These are phyloP conservation scores for Pseudozyma tsukubaensis DNA, from an alignment of 1,284 basidiomycete species.

Conservation along the genomic window DNA sequence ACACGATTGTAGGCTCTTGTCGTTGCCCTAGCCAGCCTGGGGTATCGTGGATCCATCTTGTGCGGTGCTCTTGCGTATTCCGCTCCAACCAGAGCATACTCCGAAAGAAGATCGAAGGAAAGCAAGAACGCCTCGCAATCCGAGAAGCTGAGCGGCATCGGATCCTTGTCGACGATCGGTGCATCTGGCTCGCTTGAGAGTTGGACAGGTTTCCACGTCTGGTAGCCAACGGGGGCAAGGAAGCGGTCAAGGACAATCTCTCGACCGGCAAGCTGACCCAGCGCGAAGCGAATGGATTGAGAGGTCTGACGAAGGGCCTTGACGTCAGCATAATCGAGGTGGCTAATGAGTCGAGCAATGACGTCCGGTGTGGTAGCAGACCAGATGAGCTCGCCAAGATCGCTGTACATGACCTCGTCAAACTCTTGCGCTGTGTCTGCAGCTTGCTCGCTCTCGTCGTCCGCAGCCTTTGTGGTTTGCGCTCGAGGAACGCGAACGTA, in stretches of 20 bases:
- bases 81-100: constrained; percentile 56
- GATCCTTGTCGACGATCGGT: constrained; percentile 41
- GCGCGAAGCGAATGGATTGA: constrained; percentile 47
- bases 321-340: constrained; percentile 62
- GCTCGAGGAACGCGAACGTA: constrained; percentile 28
- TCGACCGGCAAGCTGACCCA: constrained; percentile 45
- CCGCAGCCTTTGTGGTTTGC: neutral
- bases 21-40: constrained; percentile 64
- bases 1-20: constrained; percentile 69
- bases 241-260: constrained; percentile 60
- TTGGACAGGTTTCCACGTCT: constrained; percentile 38
- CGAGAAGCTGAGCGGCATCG: constrained; percentile 55
- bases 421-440: constrained; percentile 7
- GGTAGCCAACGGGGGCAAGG: constrained; percentile 61
- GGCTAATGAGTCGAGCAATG: constrained; percentile 45
- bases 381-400: constrained; percentile 59
- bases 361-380: constrained; percentile 57
- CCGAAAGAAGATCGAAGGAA: constrained; percentile 51
- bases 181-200: constrained; percentile 7
- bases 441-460: neutral
- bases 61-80: constrained; percentile 51
- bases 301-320: constrained; percentile 61
- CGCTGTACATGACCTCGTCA: constrained; percentile 50
- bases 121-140: constrained; percentile 66
- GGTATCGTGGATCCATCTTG: constrained; percentile 63